A percentile compares a stretch with the other conserved stretches of the same genome.
phyloP scores from a whole-genome alignment of 805 yeast species.

The Suhomyces vadensis region DNA sequence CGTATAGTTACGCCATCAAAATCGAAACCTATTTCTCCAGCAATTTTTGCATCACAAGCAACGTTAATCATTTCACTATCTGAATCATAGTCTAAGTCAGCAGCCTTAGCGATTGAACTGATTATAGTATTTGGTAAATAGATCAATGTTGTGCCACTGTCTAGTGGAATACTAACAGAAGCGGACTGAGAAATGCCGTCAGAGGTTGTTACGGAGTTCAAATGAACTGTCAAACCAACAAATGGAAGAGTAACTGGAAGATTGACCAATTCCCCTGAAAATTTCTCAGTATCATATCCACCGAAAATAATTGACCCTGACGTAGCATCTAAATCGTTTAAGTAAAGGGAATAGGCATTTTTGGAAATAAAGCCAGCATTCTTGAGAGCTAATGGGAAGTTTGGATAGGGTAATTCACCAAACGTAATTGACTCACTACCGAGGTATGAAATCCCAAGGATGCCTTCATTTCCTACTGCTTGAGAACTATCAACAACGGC shows the following conservation, averaged over 20 bases:
- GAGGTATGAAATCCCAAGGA: background rate
- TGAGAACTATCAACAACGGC: slow-evolving; percentile 9
- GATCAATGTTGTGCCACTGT: slow-evolving; percentile 11
- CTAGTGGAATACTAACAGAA: slow-evolving; percentile 5
- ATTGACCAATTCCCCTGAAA: slow-evolving; percentile 16
- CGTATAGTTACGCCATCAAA: slow-evolving; percentile 9
- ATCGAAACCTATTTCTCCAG: background rate
- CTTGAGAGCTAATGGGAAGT: slow-evolving; percentile 21
- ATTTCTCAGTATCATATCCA: slow-evolving; percentile 28
- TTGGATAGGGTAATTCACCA: background rate
- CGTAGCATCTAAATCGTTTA: slow-evolving; percentile 18
- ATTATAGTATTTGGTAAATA: slow-evolving; percentile 8
- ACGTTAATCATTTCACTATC: background rate
- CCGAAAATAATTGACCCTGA: slow-evolving; percentile 31
- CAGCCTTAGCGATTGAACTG: background rate
- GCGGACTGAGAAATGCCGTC: background rate
- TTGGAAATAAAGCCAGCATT: slow-evolving; percentile 27
- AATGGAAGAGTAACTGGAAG: slow-evolving; percentile 6
- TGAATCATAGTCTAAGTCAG: background rate
- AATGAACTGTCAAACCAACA: background rate
- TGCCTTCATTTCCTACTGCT: background rate
- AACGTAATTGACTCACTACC: background rate
- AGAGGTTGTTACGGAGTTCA: background rate
- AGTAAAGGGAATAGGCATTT: slow-evolving; percentile 25
- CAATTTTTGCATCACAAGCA: background rate